Conservation (phyloP, 257 asterid genomes). For the Gentiana straminea region DNA sequence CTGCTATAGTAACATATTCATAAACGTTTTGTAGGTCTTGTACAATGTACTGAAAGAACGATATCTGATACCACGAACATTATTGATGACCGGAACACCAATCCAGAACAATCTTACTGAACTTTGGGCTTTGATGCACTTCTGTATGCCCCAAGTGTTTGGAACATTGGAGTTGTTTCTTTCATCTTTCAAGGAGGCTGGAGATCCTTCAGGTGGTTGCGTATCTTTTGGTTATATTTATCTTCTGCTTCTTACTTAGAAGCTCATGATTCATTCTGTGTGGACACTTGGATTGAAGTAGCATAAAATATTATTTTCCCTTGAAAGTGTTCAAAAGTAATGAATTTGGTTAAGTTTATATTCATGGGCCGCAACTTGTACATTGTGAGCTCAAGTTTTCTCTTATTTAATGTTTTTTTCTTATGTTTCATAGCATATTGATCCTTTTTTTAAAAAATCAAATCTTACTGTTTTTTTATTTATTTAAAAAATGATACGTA, state of each 20-base stretch:
- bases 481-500: too few relatives aligned
- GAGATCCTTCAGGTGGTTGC: constrained; percentile 56
- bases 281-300: too few relatives aligned
- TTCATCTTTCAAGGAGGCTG: constrained; percentile 77
- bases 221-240: constrained; percentile 5
- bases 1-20: background rate
- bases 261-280: too few relatives aligned
- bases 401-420: too few relatives aligned
- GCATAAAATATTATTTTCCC: background rate
- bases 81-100: constrained; percentile 97
- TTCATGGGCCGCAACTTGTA: background rate
- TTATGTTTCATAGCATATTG: too few relatives aligned
- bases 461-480: too few relatives aligned
- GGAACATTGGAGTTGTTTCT: constrained; percentile 74
- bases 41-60: constrained; percentile 51
- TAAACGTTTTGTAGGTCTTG: constrained; percentile 47
- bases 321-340: background rate
- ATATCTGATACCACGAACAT: constrained; percentile 72
- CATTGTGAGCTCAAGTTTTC: background rate
- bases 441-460: too few relatives aligned
- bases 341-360: background rate
- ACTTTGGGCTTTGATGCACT: constrained; percentile 92
- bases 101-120: constrained; percentile 86
- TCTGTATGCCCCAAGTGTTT: constrained; percentile 72
- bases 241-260: too few relatives aligned